Percentiles rank a stretch among this genome's conserved stretches.
Conservation (phyloP, 495 filamentous ascomycete genomes). For the Bacidia rubella region DNA sequence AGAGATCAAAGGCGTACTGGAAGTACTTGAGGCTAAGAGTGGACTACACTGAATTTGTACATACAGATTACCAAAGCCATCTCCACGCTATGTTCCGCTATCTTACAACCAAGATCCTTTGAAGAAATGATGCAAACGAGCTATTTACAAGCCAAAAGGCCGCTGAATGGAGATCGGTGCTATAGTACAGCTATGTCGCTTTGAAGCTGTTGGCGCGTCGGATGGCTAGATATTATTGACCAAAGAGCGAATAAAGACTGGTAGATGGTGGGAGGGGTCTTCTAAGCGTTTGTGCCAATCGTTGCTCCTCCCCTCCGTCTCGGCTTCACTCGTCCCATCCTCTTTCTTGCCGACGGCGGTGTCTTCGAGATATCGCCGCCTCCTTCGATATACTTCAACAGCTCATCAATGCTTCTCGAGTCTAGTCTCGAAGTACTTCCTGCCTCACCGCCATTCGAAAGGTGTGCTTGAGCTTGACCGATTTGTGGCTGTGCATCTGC, state of each 20-base stretch:
- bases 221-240: too few species aligned
- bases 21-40: too few species aligned
- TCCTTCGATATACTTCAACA: conserved; percentile 79
- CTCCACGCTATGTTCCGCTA: neutral
- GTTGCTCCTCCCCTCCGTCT: conserved; percentile 45
- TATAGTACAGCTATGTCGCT: neutral
- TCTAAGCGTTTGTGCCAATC: conserved; percentile 13
- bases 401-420: conserved; percentile 67
- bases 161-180: neutral
- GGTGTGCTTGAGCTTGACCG: conserved; percentile 39
- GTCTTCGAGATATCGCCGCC: conserved; percentile 39
- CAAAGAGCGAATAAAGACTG: too few species aligned
- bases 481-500: conserved; percentile 30
- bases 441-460: conserved; percentile 29
- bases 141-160: neutral
- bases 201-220: too few species aligned
- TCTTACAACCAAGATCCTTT: neutral
- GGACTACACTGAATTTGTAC: too few species aligned
- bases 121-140: neutral
- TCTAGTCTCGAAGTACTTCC: conserved; percentile 37
- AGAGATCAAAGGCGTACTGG: too few species aligned
- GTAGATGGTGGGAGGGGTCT: neutral
- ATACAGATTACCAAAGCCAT: neutral
- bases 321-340: conserved; percentile 50
- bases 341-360: conserved; percentile 44